Evolutionary conservation across 2,329 filamentous ascomycete species (phyloP).

Genomic region (Colletotrichum sp.): DNA sequence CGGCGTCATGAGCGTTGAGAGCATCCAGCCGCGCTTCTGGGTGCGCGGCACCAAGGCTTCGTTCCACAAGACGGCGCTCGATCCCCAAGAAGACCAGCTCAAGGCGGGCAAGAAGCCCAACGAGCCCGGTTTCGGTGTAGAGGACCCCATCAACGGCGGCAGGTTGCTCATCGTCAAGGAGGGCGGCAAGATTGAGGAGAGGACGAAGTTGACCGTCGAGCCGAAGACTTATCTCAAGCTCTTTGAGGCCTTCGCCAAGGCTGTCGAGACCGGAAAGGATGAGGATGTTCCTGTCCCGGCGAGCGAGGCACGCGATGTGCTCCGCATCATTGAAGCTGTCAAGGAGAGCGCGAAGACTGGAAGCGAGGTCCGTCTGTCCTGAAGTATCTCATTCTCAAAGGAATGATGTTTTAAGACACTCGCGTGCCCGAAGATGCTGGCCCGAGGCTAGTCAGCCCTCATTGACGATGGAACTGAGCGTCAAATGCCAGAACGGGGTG

Average conservation of each 20-base stretch:
- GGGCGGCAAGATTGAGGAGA: constrained; percentile 55
- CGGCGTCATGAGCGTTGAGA: constrained; percentile 71
- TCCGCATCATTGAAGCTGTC: constrained; percentile 58
- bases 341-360: constrained; percentile 55
- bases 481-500: neutral
- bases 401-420: neutral
- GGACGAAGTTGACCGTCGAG: constrained; percentile 61
- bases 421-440: neutral
- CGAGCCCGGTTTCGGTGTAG: constrained; percentile 69
- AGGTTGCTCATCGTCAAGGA: constrained; percentile 58
- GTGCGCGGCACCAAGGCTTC: constrained; percentile 75
- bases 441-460: neutral
- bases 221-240: constrained; percentile 73
- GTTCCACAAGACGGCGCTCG: constrained; percentile 75
- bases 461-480: neutral
- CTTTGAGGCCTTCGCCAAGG: constrained; percentile 61
- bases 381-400: neutral
- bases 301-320: constrained; percentile 56
- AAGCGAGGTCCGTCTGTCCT: constrained; percentile 45
- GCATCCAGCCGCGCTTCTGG: constrained; percentile 77
- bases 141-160: constrained; percentile 63
- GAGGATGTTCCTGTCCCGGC: constrained; percentile 59
- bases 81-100: constrained; percentile 79
- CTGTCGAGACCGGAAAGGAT: constrained; percentile 52
- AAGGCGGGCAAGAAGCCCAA: constrained; percentile 66